These are phyloP conservation scores for Pseudopyrenochaeta lycopersici DNA, from an alignment of 2,329 filamentous ascomycete species.

Conservation along the genomic window DNA sequence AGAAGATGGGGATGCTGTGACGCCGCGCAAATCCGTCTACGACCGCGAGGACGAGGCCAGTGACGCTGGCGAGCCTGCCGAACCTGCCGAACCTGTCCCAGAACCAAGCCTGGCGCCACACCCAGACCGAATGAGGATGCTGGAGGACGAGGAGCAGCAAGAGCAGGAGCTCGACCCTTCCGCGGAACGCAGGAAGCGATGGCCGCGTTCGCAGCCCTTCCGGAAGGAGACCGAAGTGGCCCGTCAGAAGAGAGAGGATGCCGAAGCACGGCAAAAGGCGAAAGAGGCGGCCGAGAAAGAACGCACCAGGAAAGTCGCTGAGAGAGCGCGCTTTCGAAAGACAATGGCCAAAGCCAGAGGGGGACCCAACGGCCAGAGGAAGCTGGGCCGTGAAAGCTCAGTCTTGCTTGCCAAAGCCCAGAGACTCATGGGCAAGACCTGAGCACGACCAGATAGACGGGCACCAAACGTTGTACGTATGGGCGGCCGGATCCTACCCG, in stretches of 20 bases:
- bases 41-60: conserved; percentile 38
- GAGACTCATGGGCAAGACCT: conserved; percentile 65
- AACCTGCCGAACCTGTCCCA: conserved; percentile 30
- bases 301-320: conserved; percentile 61
- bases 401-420: conserved; percentile 81
- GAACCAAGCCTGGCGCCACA: conserved; percentile 63
- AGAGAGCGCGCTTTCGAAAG: conserved; percentile 75
- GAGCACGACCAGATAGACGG: conserved; percentile 7
- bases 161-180: conserved; percentile 20
- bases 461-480: neutral
- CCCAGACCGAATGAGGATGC: conserved; percentile 67
- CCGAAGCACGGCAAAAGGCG: conserved; percentile 66
- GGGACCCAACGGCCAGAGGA: conserved; percentile 75
- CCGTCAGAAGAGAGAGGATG: conserved; percentile 67
- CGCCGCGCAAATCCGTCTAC: conserved; percentile 47
- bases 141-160: conserved; percentile 54
- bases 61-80: conserved; percentile 27
- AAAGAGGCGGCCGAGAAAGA: conserved; percentile 71
- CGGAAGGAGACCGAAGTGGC: conserved; percentile 57
- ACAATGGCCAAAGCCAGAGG: conserved; percentile 70
- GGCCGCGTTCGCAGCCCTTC: conserved; percentile 50
- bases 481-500: neutral
- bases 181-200: conserved; percentile 32
- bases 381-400: conserved; percentile 81
- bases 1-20: conserved; percentile 52